phyloP scores from a whole-genome alignment of 2,329 filamentous ascomycete species.

The Emergomyces pasteurianus region DNA sequence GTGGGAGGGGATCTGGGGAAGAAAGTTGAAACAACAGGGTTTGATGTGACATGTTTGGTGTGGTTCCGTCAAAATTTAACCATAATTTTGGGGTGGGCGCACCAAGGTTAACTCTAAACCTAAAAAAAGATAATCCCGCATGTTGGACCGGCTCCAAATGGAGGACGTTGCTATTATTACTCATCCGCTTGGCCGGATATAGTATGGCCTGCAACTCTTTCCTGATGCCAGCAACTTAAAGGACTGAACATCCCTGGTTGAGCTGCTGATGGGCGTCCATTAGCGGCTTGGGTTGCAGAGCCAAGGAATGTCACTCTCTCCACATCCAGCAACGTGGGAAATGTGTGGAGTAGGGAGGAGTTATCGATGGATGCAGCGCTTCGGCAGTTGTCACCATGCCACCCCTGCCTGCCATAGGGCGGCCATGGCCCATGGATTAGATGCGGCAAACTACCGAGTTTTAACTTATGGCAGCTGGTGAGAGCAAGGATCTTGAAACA shows the following conservation, averaged over 20 bases:
- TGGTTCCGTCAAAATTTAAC: slow-evolving; percentile 1
- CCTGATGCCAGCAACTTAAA: background rate
- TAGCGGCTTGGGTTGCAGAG: background rate
- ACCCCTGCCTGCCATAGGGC: too few relatives aligned
- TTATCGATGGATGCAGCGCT: too few relatives aligned
- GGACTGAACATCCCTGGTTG: background rate
- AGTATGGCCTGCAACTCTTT: background rate
- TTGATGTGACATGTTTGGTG: background rate
- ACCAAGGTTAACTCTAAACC: background rate
- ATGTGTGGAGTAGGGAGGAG: too few relatives aligned
- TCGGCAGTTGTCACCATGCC: too few relatives aligned
- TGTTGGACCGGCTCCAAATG: background rate
- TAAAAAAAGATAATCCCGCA: background rate
- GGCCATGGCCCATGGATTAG: too few relatives aligned
- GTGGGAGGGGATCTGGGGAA: background rate
- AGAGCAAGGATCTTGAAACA: background rate
- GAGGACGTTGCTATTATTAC: slow-evolving; percentile 1
- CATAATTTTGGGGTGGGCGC: background rate
- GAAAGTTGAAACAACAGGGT: background rate
- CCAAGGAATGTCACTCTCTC: background rate
- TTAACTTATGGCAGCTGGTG: background rate
- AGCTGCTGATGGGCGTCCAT: background rate
- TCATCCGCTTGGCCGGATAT: background rate
- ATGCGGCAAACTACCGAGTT: too few relatives aligned
- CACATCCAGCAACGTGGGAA: background rate